Conservation (phyloP, 306 rosid genomes). For the Casuarina equisetifolia region DNA sequence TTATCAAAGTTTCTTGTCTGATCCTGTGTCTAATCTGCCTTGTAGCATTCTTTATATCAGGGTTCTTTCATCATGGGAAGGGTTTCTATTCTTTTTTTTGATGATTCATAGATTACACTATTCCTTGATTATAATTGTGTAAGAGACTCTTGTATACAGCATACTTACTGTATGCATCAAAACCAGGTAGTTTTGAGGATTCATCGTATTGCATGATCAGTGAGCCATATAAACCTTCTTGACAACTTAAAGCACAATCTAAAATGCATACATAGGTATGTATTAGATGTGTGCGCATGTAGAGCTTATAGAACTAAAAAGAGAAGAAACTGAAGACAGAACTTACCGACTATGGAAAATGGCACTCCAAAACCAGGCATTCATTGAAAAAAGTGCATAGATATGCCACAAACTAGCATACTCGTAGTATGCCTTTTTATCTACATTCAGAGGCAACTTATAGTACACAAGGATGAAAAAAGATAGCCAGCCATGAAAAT, state of each 20-base stretch:
- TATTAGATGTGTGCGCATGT: not conserved
- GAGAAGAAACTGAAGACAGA: constrained; percentile 5
- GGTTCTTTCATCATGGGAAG: not conserved
- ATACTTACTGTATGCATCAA: too few relatives aligned
- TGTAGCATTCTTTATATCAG: not conserved
- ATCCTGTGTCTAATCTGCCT: not conserved
- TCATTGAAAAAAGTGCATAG: constrained; percentile 56
- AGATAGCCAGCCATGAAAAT: constrained; percentile 78
- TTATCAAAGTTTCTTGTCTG: not conserved
- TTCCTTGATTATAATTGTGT: not conserved
- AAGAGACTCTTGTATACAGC: not conserved
- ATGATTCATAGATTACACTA: not conserved
- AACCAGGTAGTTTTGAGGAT: not conserved
- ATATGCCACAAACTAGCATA: constrained; percentile 61
- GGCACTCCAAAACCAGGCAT: constrained; percentile 74
- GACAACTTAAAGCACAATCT: not conserved
- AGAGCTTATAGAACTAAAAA: not conserved
- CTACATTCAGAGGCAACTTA: constrained; percentile 54
- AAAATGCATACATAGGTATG: not conserved
- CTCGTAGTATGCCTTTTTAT: constrained; percentile 57
- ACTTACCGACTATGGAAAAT: constrained; percentile 75
- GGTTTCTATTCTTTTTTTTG: not conserved
- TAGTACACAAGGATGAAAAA: constrained; percentile 55
- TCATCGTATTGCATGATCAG: not conserved
- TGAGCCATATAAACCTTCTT: constrained; percentile 5